Percentiles rank a stretch among this genome's conserved stretches.
Conservation (phyloP, 495 filamentous ascomycete genomes). For the Lepidopterella palustris region DNA sequence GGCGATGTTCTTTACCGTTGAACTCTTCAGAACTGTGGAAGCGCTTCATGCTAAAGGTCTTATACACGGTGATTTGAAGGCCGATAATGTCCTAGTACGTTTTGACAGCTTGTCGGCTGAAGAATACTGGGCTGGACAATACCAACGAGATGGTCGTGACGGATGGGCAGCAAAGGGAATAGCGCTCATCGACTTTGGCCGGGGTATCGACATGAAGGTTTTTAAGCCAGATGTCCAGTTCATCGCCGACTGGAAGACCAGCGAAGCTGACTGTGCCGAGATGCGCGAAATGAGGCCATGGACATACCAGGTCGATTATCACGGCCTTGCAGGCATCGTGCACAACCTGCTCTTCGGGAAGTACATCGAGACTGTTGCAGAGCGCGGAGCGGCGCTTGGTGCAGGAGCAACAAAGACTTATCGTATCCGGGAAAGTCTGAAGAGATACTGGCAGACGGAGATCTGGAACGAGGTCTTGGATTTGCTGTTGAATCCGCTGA, state of each 20-base stretch:
- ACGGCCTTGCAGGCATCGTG: conserved; percentile 79
- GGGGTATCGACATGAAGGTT: conserved; percentile 84
- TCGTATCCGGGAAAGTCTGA: conserved; percentile 66
- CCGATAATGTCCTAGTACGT: conserved; percentile 88
- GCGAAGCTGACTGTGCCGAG: conserved; percentile 80
- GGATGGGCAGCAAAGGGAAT: conserved; percentile 81
- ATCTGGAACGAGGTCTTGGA: conserved; percentile 83
- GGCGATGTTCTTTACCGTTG: conserved; percentile 90
- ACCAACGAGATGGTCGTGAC: conserved; percentile 59
- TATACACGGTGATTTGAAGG: conserved; percentile 90
- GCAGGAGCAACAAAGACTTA: conserved; percentile 56
- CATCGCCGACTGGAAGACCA: conserved; percentile 88
- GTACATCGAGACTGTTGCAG: conserved; percentile 74
- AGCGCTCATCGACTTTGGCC: conserved; percentile 87
- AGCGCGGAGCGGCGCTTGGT: conserved; percentile 35
- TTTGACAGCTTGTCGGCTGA: conserved; percentile 51
- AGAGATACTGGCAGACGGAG: conserved; percentile 92
- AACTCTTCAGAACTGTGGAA: conserved; percentile 86
- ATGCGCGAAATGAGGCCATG: conserved; percentile 87
- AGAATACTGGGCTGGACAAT: conserved; percentile 51
- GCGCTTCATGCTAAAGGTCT: conserved; percentile 71
- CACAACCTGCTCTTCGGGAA: conserved; percentile 86
- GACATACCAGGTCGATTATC: conserved; percentile 95
- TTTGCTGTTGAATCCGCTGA: conserved; percentile 73
- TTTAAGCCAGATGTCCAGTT: conserved; percentile 77